Conservation (phyloP, 108 stramenopile genomes). For the Cyclostephanos invisitatus region DNA sequence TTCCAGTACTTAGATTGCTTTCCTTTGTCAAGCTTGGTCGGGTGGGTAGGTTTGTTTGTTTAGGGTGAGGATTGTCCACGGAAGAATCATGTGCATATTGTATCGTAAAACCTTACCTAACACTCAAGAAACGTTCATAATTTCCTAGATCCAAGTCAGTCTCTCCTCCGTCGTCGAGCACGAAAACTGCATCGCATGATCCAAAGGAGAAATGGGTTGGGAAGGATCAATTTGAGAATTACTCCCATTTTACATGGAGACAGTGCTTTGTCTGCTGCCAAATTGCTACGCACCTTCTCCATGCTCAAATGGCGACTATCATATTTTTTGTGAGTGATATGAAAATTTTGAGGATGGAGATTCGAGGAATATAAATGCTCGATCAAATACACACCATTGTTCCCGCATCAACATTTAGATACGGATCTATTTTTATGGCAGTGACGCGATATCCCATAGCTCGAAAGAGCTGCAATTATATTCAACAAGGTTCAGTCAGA, state of each 20-base stretch:
- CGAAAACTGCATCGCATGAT: constrained; percentile 59
- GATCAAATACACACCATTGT: constrained; percentile 74
- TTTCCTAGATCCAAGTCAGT: constrained; percentile 98
- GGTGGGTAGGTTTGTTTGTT: background rate
- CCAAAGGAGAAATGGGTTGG: background rate
- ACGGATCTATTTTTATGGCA: constrained; percentile 98
- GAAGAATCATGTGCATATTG: background rate
- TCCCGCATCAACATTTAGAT: constrained; percentile 97
- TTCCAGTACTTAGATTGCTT: constrained; percentile 97
- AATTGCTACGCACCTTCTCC: constrained; percentile 57
- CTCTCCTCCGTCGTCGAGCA: constrained; percentile 98
- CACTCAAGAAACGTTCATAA: constrained; percentile 95
- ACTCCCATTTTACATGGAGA: background rate
- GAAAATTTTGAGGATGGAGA: background rate
- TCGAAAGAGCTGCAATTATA: constrained; percentile 66
- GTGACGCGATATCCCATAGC: constrained; percentile 93
- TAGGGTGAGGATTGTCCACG: background rate
- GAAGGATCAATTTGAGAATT: background rate
- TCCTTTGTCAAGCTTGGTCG: constrained; percentile 73
- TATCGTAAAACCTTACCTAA: constrained; percentile 17
- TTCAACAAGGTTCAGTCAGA: background rate
- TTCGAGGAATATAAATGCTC: background rate
- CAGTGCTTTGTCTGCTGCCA: background rate
- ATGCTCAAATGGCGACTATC: constrained; percentile 89
- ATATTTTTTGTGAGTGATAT: background rate